Evolutionary conservation across 176 grass and related monocot species (phyloP).

Genomic region (Typha latifolia): DNA sequence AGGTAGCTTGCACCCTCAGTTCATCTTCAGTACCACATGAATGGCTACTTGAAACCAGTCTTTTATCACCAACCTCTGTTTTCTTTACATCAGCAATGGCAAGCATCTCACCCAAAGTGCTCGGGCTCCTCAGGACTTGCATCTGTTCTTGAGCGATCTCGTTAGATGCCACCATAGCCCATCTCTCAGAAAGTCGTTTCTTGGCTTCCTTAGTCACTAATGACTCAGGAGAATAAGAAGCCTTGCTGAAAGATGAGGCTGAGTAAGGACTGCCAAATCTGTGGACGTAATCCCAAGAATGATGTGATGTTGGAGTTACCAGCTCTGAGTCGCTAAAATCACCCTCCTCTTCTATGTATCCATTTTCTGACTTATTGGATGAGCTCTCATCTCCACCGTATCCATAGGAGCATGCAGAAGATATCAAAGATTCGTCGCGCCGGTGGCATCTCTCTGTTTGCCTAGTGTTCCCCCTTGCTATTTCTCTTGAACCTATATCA

Average conservation of each 20-base stretch:
- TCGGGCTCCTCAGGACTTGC: slow-evolving; percentile 62
- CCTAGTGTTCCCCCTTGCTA: too few relatives aligned
- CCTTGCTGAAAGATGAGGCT: slow-evolving; percentile 43
- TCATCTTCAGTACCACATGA: slow-evolving; percentile 24
- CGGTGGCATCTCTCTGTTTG: neutral
- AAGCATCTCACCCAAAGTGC: slow-evolving; percentile 94
- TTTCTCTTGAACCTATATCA: neutral
- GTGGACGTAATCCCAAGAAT: slow-evolving; percentile 66
- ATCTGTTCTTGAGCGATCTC: slow-evolving; percentile 39
- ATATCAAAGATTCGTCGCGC: slow-evolving; percentile 73
- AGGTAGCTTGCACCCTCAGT: slow-evolving; percentile 25
- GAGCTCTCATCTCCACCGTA: slow-evolving; percentile 87
- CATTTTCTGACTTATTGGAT: slow-evolving; percentile 62
- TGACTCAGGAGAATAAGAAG: slow-evolving; percentile 59
- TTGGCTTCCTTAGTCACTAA: slow-evolving; percentile 77
- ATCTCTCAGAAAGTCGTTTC: slow-evolving; percentile 82
- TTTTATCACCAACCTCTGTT: slow-evolving; percentile 10
- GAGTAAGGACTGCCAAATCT: slow-evolving; percentile 57
- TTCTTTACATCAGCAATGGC: slow-evolving; percentile 50
- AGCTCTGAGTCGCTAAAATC: slow-evolving; percentile 48
- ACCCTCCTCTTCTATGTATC: slow-evolving; percentile 42
- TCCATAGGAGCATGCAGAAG: slow-evolving; percentile 79
- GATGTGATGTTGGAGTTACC: slow-evolving; percentile 46
- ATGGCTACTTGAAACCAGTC: neutral
- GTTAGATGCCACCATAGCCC: slow-evolving; percentile 54